Base-by-base conservation (phyloP, 805 yeast genomes). In the Barnettozyma populi region DNA sequence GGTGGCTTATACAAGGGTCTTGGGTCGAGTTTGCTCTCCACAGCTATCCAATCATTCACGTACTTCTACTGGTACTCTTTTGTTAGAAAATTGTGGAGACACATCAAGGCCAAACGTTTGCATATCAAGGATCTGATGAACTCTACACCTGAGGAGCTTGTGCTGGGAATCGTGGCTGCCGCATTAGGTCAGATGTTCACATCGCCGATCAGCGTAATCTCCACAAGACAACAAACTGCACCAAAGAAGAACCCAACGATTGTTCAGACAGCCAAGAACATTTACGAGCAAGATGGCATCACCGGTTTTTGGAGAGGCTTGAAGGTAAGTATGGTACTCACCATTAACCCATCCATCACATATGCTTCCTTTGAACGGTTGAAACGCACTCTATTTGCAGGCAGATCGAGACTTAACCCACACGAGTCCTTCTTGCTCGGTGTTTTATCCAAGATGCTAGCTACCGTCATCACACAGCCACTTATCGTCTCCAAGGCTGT, bases 21-120 rank as follows among this genome's bases (percentile, higher is more conserved):
- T 41, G 66, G 78, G 2, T 80, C 90, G 2, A 77, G 86, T 1
- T 66, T 86, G 37, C 57, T 82, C 18, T 89, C 90, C 2, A 78
- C 82, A 10, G 90, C 90, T 2, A 79, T 85, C 8, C 87, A 86
- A 60, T 84, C 83, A 56, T 88, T 88, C 61, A 82, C 88, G 27
- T 88, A 88, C 65, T 88, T 88, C 64, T 88, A 86, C 66, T 88
- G 95, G 94, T 88, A 88, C 65, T 82, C 90, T 5, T 67, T 85
- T 36, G 80, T 86, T 16, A 78, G 87, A 52, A 73, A 75, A 45
- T 24, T 47, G 14, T 47, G 50, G 50, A 16, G 82, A 79, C 65
- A 72, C 42, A 50, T 69, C 45, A 71, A 71, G 49, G 25, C 56
- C 47, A 62, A 69, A 54, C 64, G 66, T 59, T 58, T 66, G 47